Base-by-base conservation (phyloP, 2,329 filamentous ascomycete species). In the Diaporthe sp. region DNA sequence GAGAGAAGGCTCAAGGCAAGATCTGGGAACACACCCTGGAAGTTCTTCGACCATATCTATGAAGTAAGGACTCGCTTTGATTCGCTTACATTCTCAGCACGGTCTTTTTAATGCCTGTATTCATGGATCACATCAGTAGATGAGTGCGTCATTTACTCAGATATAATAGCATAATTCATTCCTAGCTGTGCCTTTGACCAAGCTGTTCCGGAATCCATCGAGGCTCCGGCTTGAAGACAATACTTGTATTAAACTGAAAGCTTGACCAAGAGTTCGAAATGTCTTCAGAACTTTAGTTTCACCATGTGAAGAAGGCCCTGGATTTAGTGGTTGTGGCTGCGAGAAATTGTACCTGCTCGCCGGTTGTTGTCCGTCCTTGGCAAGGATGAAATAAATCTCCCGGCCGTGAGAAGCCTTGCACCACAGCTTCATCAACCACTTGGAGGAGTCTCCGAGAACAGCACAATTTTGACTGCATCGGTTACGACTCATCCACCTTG, bases 11-110 rank as follows among this genome's bases (percentile, higher is more conserved):
- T 8, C 75, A 73, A 58, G 76, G 57, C 25, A 81, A 78, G 75
- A 74, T 82, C 61, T 82, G 80, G 80, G 77, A 79, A 19, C 79
- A 82, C 67, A 80, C 80, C 3, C 75, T 78, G 65, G 76, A 80
- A 72, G 68, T 81, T 71, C 71, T 82, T 60, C 17, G 76, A 37
- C 79, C 62, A 42, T 74, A 71, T 46, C 31, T 58, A 15, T 74
- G 42, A 71, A 46, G 9, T n/a, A 44, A 44, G 25, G 39, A 13
- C n/a, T 42, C 31, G 0, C 15, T 22, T 42, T 19, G n/a, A 28
- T 39, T 12, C 2, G 8, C 4, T 39, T 22, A 9, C 22, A 28
- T 25, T 17, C 4, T 55, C 4, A 6, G 15, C 12, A 28, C 4
- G 17, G 22, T 15, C n/a, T 28, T 5, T 13, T 42, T 37, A n/a